Conservation (phyloP, 352 stramenopile species). For the Phytopythium mirpurense region DNA sequence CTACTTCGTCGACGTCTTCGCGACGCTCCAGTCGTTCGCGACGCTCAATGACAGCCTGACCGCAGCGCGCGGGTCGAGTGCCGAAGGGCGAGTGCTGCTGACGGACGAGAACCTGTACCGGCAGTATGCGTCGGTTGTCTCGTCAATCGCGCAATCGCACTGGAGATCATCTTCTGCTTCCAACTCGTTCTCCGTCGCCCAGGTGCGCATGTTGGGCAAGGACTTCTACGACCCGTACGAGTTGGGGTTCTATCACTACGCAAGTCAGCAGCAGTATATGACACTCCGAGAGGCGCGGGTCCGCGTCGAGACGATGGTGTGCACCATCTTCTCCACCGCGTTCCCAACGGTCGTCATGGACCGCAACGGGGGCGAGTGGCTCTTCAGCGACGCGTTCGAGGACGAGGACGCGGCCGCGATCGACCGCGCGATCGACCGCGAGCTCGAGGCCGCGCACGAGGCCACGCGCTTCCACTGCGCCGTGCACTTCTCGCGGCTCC, state of each 20-base stretch:
- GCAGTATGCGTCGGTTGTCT: background rate
- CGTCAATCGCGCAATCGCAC: background rate
- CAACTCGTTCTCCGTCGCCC: too few species aligned
- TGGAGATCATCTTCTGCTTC: too few species aligned
- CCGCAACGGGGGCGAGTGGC: conserved; percentile 1
- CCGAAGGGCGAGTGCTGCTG: background rate
- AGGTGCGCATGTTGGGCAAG: too few species aligned
- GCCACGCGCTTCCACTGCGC: background rate
- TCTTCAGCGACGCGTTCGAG: conserved; percentile 4
- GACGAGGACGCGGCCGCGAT: background rate
- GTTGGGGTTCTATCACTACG: too few species aligned
- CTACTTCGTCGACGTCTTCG: background rate
- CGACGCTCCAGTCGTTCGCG: background rate
- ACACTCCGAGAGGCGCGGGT: too few species aligned
- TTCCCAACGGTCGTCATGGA: conserved; percentile 2
- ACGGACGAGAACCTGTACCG: background rate
- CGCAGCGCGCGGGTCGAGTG: background rate
- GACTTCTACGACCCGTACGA: too few species aligned
- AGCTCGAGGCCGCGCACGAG: background rate
- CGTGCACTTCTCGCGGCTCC: background rate
- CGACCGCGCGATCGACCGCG: background rate
- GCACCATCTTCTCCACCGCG: background rate
- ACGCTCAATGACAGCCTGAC: background rate
- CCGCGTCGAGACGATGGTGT: too few species aligned
- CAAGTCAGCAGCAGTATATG: too few species aligned